phyloP scores from a whole-genome alignment of 768 basidiomycete species.

The Suillus bovinus region DNA sequence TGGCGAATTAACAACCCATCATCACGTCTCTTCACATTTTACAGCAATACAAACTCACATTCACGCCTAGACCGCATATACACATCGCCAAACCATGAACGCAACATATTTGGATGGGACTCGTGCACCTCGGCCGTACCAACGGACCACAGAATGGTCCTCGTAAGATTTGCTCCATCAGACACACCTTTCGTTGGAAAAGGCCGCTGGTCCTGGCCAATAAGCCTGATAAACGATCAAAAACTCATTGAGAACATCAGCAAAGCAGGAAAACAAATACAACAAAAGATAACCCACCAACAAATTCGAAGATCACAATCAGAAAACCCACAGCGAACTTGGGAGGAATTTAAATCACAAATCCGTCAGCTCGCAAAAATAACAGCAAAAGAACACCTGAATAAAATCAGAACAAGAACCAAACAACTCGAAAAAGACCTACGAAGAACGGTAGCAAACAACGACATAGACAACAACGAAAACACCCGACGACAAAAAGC shows the following conservation, averaged over 20 bases:
- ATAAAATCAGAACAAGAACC: too few species aligned
- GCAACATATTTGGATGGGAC: background rate
- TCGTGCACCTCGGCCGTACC: background rate
- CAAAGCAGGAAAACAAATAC: too few species aligned
- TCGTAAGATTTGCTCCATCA: background rate
- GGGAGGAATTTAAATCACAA: too few species aligned
- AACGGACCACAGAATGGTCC: background rate
- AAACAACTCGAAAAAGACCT: too few species aligned
- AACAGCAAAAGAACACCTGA: too few species aligned
- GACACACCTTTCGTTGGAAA: background rate
- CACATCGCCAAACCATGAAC: accelerated
- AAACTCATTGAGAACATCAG: background rate
- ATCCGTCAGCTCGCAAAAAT: too few species aligned
- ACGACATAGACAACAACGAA: too few species aligned
- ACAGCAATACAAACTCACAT: background rate
- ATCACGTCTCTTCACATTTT: background rate
- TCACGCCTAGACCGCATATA: background rate
- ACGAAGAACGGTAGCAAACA: too few species aligned
- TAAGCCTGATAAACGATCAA: background rate
- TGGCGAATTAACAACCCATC: background rate
- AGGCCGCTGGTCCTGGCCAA: background rate
- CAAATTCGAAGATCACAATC: too few species aligned
- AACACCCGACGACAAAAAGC: too few species aligned
- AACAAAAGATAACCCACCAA: background rate
- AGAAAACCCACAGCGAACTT: background rate